These are phyloP conservation scores for Hanseniaspora vineae DNA, from an alignment of 805 yeast genomes.

Conservation along the genomic window DNA sequence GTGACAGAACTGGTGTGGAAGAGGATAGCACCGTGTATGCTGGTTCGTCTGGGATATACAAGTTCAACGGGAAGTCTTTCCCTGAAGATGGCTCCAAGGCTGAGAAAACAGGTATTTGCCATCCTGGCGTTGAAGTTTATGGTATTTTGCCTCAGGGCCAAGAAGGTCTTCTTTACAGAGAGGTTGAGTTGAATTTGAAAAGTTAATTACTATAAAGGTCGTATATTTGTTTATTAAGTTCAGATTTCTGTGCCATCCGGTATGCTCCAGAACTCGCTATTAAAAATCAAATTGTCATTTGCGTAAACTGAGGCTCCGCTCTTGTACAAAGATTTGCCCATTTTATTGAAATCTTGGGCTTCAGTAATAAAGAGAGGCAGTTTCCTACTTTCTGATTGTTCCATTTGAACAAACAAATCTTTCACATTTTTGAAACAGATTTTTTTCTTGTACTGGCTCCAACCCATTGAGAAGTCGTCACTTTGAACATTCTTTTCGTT, in stretches of 20 bases:
- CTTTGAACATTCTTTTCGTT: not conserved
- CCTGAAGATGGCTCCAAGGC: constrained; percentile 13
- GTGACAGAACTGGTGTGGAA: constrained; percentile 76
- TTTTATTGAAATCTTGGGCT: constrained; percentile 2
- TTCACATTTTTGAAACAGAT: not conserved
- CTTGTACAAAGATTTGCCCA: constrained; percentile 4
- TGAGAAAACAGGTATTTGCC: constrained; percentile 25
- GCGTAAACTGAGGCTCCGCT: not conserved
- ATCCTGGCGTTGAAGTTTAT: constrained; percentile 37
- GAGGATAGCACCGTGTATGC: constrained; percentile 39
- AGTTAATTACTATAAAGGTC: too few species aligned
- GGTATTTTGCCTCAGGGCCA: constrained; percentile 50
- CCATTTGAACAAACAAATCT: not conserved
- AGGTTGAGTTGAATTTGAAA: constrained; percentile 31
- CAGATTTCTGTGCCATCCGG: not conserved
- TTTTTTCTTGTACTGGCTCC: not conserved
- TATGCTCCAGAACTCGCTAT: not conserved
- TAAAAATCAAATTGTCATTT: not conserved
- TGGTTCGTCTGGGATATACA: constrained; percentile 51
- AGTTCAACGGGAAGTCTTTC: constrained; percentile 31
- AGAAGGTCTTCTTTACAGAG: constrained; percentile 54
- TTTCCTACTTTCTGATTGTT: not conserved
- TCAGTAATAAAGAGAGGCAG: not conserved
- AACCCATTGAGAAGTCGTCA: not conserved
- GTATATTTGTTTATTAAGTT: constrained; percentile 1